Conservation (phyloP, 306 rosid species). For the Acacia melanoxylon region DNA sequence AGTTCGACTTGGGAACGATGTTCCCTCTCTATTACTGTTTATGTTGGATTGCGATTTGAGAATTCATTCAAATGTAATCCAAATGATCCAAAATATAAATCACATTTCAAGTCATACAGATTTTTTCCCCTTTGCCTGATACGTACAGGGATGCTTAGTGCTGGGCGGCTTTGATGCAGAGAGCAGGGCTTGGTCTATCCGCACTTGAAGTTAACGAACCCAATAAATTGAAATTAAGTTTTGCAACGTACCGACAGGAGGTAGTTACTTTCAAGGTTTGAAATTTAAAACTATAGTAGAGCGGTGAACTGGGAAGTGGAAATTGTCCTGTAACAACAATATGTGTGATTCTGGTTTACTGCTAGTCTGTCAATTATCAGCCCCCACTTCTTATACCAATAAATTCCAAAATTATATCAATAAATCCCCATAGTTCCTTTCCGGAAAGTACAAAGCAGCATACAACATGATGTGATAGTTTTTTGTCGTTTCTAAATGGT, state of each 20-base stretch:
- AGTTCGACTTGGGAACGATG: neutral
- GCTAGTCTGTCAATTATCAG: neutral
- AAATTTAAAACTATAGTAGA: neutral
- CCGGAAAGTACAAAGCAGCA: neutral
- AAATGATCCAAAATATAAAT: neutral
- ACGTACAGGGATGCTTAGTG: no score
- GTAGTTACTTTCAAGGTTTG: no score
- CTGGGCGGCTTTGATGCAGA: no score
- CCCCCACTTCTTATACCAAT: neutral
- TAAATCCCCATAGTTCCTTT: neutral
- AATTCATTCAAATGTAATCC: neutral
- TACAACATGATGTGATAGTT: neutral
- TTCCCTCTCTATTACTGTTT: neutral
- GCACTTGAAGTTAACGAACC: no score
- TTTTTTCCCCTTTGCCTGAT: no score
- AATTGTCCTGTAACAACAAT: neutral
- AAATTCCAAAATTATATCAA: neutral
- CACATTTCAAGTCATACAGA: neutral
- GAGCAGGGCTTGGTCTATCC: no score
- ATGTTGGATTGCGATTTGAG: neutral
- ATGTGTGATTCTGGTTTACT: neutral
- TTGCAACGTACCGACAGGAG: no score
- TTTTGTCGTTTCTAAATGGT: no score
- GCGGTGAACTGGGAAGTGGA: slow-evolving; percentile 12
- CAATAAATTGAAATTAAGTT: no score